phyloP scores from a whole-genome alignment of 208 protist genomes.

The Acanthamoeba sp. region DNA sequence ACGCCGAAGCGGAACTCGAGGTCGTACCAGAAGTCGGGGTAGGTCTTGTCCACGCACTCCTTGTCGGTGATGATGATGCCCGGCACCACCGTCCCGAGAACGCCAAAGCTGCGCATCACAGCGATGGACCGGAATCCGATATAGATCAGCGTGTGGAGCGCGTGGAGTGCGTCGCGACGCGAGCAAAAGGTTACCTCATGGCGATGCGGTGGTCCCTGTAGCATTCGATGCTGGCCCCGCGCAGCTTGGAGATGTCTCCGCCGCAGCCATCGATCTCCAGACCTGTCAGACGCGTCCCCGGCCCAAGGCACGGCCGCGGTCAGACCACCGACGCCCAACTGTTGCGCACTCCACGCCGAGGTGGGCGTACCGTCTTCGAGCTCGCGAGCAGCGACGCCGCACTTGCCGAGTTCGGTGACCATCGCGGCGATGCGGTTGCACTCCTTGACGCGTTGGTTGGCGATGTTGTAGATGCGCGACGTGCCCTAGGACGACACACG shows the following conservation, averaged over 20 bases:
- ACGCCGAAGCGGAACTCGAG: conserved; percentile 72
- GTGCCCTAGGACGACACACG: conserved; percentile 74
- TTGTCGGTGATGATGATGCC: conserved; percentile 89
- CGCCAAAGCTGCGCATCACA: conserved; percentile 75
- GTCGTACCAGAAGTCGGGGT: conserved; percentile 90
- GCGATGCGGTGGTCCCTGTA: conserved; percentile 92
- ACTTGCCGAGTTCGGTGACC: conserved; percentile 88
- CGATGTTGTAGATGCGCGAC: conserved; percentile 86
- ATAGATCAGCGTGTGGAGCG: neutral
- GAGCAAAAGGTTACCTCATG: conserved; percentile 85
- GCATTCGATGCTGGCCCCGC: conserved; percentile 85
- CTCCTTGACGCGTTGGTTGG: conserved; percentile 92
- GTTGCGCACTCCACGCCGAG: too few species aligned
- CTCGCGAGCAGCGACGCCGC: conserved; percentile 80
- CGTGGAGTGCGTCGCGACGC: neutral
- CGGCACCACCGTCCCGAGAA: conserved; percentile 81
- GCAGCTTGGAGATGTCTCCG: conserved; percentile 60
- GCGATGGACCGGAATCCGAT: too few species aligned
- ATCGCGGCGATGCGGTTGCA: conserved; percentile 90
- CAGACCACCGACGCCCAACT: too few species aligned
- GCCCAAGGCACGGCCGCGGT: too few species aligned
- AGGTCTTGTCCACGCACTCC: conserved; percentile 90
- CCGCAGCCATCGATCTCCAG: conserved; percentile 67
- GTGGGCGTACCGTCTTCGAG: conserved; percentile 82
- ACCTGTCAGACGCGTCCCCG: too few species aligned